A percentile compares a stretch with the other conserved stretches of the same genome.
Evolutionary conservation across 2,329 filamentous ascomycete genomes (phyloP).

Genomic region (Fonsecaea pedrosoi): DNA sequence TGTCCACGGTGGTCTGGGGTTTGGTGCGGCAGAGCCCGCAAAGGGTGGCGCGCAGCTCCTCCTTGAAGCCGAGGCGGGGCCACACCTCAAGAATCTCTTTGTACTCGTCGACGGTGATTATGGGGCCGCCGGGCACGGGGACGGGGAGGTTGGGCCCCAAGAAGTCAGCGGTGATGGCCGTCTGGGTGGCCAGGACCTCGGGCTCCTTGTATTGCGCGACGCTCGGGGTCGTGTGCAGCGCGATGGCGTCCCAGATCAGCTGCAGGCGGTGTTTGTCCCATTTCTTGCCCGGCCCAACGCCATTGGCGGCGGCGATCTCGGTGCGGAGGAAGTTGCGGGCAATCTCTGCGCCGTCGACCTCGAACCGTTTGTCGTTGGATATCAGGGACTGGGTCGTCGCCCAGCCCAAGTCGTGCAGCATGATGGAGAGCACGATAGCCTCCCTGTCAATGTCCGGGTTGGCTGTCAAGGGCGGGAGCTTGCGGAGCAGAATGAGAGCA

Average conservation of each 20-base stretch:
- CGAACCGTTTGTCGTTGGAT: slow-evolving; percentile 56
- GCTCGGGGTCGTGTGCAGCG: slow-evolving; percentile 44
- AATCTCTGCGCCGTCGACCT: slow-evolving; percentile 58
- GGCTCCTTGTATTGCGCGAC: slow-evolving; percentile 40
- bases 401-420: slow-evolving; percentile 48
- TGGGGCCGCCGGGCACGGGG: slow-evolving; percentile 23
- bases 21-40: slow-evolving; percentile 48
- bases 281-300: slow-evolving; percentile 16
- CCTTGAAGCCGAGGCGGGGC: slow-evolving; percentile 46
- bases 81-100: slow-evolving; percentile 43
- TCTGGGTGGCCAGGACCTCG: slow-evolving; percentile 32
- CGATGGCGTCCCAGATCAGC: slow-evolving; percentile 59
- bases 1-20: slow-evolving; percentile 47
- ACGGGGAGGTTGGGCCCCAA: slow-evolving; percentile 33
- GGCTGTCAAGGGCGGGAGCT: slow-evolving; percentile 24
- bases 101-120: slow-evolving; percentile 45
- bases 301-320: background rate
- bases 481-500: slow-evolving; percentile 49
- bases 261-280: slow-evolving; percentile 54
- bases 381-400: slow-evolving; percentile 46
- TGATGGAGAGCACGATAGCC: slow-evolving; percentile 25
- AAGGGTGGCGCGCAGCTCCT: slow-evolving; percentile 44
- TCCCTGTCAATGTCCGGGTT: slow-evolving; percentile 42
- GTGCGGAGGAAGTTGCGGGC: slow-evolving; percentile 48
- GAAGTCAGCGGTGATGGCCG: slow-evolving; percentile 38